Base-by-base conservation (phyloP, 1,139 yeast genomes). In the Nadsonia starkeyi-henricii region DNA sequence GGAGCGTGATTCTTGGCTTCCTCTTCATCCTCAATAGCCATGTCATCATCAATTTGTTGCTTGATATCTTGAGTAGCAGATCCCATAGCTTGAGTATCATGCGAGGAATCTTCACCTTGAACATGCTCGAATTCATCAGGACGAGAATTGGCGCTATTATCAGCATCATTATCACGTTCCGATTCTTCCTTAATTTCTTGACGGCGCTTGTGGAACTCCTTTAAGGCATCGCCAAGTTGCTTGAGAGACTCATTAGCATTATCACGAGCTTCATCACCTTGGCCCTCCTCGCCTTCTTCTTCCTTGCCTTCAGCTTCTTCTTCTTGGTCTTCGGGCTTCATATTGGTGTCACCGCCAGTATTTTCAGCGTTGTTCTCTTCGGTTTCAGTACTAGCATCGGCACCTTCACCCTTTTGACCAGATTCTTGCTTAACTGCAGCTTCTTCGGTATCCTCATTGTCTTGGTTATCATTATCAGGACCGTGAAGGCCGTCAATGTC, bases 51-150 rank as follows among this genome's bases (percentile, higher is more conserved):
- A 51, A 88, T 75, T 0, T 79, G 65, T 60, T 85, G 93, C 41
- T 77, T 70, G 59, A 85, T 88, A 47, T 88, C 96, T 57, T 80
- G 77, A 50, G 79, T 77, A 5, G 96, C 95, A 44, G 93, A 80
- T 21, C 97, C 98, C 50, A 91, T 68, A 0, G 97, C 98, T 64
- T 93, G 97, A 0, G 95, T 84, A 50, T 85, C 91, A 42, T 64
- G 66, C 44, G 81, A 79, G 7, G 86, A 75, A 45, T 83, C 88
- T 12, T 62, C 67, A 43, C 94, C 96, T 45, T 85, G 91, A 50
- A 86, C 74, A 62, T 91, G 97, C 63, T 89, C 94, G 63, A 89
- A 85, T 57, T 88, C 96, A 59, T 88, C 95, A 0, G 93, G 88
- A 47, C 79, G 74, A 55, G 77, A 80, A 53, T 76, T 80, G 17